Evolutionary conservation across 2,329 filamentous ascomycete species (phyloP), one percentile per base, ranked within the genome.

Genomic region (Colletotrichum tanaceti): DNA sequence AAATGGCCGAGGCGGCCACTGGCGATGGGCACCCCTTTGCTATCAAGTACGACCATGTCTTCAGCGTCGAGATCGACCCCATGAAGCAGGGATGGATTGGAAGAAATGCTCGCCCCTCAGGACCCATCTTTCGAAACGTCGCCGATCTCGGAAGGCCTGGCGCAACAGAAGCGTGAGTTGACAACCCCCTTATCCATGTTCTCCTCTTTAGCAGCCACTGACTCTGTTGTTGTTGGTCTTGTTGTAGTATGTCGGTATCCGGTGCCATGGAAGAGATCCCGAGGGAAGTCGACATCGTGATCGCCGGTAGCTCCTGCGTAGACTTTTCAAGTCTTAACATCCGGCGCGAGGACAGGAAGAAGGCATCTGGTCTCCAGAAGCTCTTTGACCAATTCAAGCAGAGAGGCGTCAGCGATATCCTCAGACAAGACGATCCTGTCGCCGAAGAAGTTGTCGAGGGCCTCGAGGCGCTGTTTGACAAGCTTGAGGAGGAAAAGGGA

Each of bases 271-370:
- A 82, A 5, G 60, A 77, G 1, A 86, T 93, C 1, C 91, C 91
- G 0, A 77, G 76, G 0, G 74, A 85, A 13, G 77, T 89, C 1
- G 90, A 94, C 71, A 75, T 95, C 0, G 79, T 95, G 1, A 81
- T 94, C 52, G 90, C 90, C 7, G 92, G 92, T 0, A 92, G 90
- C 49, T 90, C 91, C 0, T 96, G 92, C 72, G 90, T 93, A 2
- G 92, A 94, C 73, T 92, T 91, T 71, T 94, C 92, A 0, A 74
- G 71, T 0, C 77, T 94, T 39, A 95, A 94, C 75, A 69, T 58
- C 9, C 71, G 68, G 0, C 86, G 80, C 58, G 76, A 81, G 5
- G 80, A 80, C 18, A 75, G 90, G 0, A 78, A 83, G 1, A 81
- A 86, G 9, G 76, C 80, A 3, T 67, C 59, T 10, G 87, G 87